Evolutionary conservation across 2,329 filamentous ascomycete species (phyloP).

Genomic region (Exophiala viscosa): DNA sequence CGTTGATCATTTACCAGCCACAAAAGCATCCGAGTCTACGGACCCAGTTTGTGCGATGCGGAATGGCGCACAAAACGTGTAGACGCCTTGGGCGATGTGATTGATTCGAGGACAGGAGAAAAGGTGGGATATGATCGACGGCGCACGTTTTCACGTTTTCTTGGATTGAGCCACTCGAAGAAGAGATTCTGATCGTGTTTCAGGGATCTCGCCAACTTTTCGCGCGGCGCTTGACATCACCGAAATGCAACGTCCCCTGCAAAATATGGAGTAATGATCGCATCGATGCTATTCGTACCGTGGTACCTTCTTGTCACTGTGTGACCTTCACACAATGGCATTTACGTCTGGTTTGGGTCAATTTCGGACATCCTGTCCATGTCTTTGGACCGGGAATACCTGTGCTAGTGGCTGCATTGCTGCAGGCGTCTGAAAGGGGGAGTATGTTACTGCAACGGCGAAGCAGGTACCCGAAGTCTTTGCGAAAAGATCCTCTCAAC

Average conservation of each 20-base stretch:
- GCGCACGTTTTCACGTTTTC: constrained; percentile 11
- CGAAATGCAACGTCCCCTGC: neutral
- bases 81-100: neutral
- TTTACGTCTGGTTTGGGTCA: no score
- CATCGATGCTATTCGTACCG: neutral
- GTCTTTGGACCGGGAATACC: no score
- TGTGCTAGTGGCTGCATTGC: no score
- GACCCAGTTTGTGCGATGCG: neutral
- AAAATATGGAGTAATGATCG: no score
- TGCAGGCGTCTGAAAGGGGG: no score
- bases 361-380: no score
- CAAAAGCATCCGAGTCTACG: neutral
- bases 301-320: neutral
- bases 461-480: no score
- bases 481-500: no score
- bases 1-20: constrained; percentile 4
- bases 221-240: constrained; percentile 9
- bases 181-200: neutral
- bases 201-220: constrained; percentile 16
- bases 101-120: neutral
- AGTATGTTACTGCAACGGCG: no score
- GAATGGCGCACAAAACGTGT: neutral
- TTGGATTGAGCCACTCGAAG: neutral
- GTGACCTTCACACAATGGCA: neutral
- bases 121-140: constrained; percentile 1